These are phyloP conservation scores for Camellia granthamiana DNA, from an alignment of 148 eudicot species.

Conservation along the genomic window DNA sequence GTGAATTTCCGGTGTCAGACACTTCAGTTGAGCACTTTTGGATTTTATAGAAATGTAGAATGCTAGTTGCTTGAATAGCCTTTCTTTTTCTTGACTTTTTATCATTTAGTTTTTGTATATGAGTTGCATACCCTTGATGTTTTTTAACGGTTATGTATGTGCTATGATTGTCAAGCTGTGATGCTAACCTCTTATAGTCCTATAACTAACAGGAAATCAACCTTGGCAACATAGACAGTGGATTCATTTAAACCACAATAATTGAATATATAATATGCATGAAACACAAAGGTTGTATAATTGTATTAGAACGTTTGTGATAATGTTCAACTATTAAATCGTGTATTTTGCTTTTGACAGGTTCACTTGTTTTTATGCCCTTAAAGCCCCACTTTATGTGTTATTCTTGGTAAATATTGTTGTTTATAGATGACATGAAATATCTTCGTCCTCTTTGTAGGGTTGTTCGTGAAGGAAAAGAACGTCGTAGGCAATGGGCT, in stretches of 20 bases:
- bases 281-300: neutral
- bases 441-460: conserved; percentile 27
- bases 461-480: conserved; percentile 69
- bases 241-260: neutral
- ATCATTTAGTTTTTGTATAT: neutral
- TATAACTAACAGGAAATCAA: neutral
- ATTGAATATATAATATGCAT: neutral
- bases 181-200: neutral
- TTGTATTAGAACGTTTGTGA: neutral
- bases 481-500: conserved; percentile 68
- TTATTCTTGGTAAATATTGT: neutral
- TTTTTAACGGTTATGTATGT: neutral
- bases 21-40: too few species aligned
- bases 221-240: neutral
- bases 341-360: neutral
- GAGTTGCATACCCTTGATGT: neutral
- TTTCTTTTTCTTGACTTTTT: neutral
- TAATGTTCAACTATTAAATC: neutral
- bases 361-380: neutral
- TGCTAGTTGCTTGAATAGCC: neutral
- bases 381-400: neutral
- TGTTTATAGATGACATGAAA: neutral
- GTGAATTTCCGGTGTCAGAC: too few species aligned
- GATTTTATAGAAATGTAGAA: too few species aligned
- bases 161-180: neutral